phyloP scores from a whole-genome alignment of 1,284 basidiomycete species.

The Mycena sp. region DNA sequence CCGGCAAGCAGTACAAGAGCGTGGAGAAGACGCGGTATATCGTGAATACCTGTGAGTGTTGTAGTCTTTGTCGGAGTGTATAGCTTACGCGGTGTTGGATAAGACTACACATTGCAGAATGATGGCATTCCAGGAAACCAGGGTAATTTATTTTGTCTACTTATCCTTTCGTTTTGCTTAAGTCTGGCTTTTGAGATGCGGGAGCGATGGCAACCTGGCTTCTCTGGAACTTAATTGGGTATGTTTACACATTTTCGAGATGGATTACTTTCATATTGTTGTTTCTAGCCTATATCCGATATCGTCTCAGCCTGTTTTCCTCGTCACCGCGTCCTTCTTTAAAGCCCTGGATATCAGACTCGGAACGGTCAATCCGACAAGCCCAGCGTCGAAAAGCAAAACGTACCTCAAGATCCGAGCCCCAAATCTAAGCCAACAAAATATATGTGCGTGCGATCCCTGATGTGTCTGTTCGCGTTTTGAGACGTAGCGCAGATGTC shows the following conservation, averaged over 20 bases:
- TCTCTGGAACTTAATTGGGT: conserved; percentile 10
- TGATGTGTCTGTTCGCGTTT: not conserved
- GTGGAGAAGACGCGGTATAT: conserved; percentile 4
- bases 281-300: conserved; percentile 2
- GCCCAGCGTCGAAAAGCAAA: conserved; percentile 2
- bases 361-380: not conserved
- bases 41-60: not conserved
- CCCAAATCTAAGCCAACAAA: conserved; percentile 6
- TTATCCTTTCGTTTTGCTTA: not conserved
- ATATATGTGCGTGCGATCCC: not conserved
- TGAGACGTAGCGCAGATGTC: not conserved
- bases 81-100: not conserved
- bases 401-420: conserved; percentile 7
- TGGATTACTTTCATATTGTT: too few species aligned
- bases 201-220: conserved; percentile 10
- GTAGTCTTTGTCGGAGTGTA: not conserved
- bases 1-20: conserved; percentile 6
- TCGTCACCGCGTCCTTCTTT: conserved; percentile 4
- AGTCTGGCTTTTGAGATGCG: not conserved
- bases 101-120: conserved; percentile 5
- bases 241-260: not conserved
- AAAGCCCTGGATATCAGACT: conserved; percentile 7
- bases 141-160: not conserved
- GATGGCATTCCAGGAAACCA: conserved; percentile 11
- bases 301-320: conserved; percentile 8